phyloP scores from a whole-genome alignment of 2,329 filamentous ascomycete genomes.

The Pleurostoma richardsiae region DNA sequence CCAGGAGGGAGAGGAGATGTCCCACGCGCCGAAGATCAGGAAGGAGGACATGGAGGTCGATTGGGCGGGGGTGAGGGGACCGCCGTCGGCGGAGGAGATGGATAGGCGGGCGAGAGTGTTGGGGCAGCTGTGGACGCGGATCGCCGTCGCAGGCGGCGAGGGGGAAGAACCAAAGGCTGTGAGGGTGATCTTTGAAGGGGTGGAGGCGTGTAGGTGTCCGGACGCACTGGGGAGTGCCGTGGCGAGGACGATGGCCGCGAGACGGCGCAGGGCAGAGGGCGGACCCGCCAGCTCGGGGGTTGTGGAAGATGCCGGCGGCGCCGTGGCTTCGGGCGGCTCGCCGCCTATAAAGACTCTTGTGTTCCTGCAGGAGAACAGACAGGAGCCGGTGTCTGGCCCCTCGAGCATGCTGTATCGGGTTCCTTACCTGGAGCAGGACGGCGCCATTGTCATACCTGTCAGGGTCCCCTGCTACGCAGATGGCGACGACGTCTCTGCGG shows the following conservation, averaged over 20 bases:
- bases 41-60: conserved; percentile 59
- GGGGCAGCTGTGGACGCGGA: conserved; percentile 28
- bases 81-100: conserved; percentile 50
- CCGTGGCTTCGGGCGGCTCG: too few relatives aligned
- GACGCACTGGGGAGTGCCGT: conserved; percentile 1
- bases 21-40: conserved; percentile 68
- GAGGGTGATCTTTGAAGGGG: conserved; percentile 33
- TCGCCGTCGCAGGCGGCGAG: conserved; percentile 7
- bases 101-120: conserved; percentile 53
- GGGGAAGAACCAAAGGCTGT: conserved; percentile 13
- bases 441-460: conserved; percentile 11
- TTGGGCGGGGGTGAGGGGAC: conserved; percentile 9
- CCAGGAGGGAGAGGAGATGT: conserved; percentile 18
- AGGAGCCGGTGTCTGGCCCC: too few relatives aligned
- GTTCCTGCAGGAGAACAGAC: conserved; percentile 4
- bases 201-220: conserved; percentile 15
- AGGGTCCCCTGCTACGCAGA: conserved; percentile 1
- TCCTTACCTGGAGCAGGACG: conserved; percentile 6
- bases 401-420: not conserved
- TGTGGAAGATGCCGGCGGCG: not conserved
- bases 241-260: conserved; percentile 1
- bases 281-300: not conserved
- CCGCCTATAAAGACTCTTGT: conserved; percentile 4
- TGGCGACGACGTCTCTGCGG: not conserved
- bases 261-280: conserved; percentile 1